These are phyloP conservation scores for Trichoderma parareesei DNA, from an alignment of 495 filamentous ascomycete species.

Conservation along the genomic window DNA sequence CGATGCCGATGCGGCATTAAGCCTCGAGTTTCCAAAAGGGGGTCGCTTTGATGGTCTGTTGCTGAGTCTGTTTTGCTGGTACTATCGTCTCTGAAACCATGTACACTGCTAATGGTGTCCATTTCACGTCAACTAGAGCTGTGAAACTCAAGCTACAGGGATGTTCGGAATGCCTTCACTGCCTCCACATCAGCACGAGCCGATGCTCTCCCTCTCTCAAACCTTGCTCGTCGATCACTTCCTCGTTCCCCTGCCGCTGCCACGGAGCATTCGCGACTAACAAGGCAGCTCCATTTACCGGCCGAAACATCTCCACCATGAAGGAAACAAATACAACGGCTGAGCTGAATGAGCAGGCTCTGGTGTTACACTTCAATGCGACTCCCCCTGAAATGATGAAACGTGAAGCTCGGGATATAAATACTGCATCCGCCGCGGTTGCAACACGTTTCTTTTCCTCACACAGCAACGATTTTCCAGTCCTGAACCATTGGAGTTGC, in stretches of 20 bases:
- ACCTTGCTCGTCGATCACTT: not conserved
- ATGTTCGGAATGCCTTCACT: too few species aligned
- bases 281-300: not conserved
- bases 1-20: too few species aligned
- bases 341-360: not conserved
- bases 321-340: not conserved
- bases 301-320: slow-evolving; percentile 1
- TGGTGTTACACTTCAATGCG: not conserved
- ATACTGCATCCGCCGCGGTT: not conserved
- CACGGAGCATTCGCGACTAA: slow-evolving; percentile 5
- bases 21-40: too few species aligned
- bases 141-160: too few species aligned
- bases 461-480: not conserved
- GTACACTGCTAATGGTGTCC: too few species aligned
- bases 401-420: not conserved
- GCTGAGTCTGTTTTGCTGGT: too few species aligned
- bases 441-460: not conserved
- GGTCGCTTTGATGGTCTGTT: too few species aligned
- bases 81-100: too few species aligned
- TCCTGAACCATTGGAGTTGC: not conserved
- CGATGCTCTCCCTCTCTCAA: not conserved
- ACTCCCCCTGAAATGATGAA: too few species aligned
- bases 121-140: too few species aligned
- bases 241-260: not conserved
- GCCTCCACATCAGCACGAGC: not conserved